A percentile compares a stretch with the other conserved stretches of the same genome.
Conservation (phyloP, 192 early-diverging fungal genomes). For the Rhizophagus prolifer region DNA sequence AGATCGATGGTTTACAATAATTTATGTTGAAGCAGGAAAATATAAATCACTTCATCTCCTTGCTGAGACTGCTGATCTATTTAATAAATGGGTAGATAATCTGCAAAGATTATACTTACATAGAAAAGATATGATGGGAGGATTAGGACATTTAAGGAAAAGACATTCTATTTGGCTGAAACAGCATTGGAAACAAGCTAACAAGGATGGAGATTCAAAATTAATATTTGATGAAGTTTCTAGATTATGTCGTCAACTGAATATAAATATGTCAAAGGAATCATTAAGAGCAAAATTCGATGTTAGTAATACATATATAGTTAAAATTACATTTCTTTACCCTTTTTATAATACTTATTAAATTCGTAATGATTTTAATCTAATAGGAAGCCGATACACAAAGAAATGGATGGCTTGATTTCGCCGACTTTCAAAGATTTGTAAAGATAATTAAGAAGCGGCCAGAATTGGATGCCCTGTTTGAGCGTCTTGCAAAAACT, state of each 20-base stretch:
- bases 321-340: neutral
- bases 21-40: conserved; percentile 42
- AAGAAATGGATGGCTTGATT: conserved; percentile 51
- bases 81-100: conserved; percentile 42
- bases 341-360: neutral
- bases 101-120: conserved; percentile 41
- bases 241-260: conserved; percentile 53
- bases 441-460: conserved; percentile 61
- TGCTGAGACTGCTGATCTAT: conserved; percentile 38
- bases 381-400: conserved; percentile 49
- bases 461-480: conserved; percentile 59
- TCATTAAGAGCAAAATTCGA: conserved; percentile 64
- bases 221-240: conserved; percentile 42
- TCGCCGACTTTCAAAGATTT: conserved; percentile 59
- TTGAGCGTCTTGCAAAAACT: conserved; percentile 41
- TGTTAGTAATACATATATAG: neutral
- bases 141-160: conserved; percentile 40
- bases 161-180: conserved; percentile 43
- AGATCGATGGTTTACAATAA: conserved; percentile 45
- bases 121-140: conserved; percentile 39
- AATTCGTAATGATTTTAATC: neutral
- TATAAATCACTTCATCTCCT: conserved; percentile 48
- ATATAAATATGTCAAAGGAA: conserved; percentile 61
- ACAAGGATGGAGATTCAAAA: conserved; percentile 45
- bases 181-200: conserved; percentile 48